phyloP scores from a whole-genome alignment of 139 green algal genomes.

The Chlorella sp. region DNA sequence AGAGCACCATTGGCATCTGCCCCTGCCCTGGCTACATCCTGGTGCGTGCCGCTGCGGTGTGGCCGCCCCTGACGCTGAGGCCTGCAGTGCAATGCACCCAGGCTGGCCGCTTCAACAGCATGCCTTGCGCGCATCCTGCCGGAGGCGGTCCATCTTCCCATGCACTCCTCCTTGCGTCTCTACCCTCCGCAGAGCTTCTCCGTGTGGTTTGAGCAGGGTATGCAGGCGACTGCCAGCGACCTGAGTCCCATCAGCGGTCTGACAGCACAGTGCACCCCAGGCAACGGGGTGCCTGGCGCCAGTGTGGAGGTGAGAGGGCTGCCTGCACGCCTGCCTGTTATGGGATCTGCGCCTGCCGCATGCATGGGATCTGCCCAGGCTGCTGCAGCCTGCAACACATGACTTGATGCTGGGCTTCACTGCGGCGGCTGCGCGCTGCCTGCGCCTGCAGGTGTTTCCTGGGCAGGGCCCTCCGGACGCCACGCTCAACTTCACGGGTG shows the following conservation, averaged over 20 bases:
- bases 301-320: neutral
- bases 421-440: no score
- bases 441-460: constrained; percentile 7
- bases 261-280: neutral
- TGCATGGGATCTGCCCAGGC: no score
- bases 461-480: neutral
- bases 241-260: constrained; percentile 17
- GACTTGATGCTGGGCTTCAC: no score
- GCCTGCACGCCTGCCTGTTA: no score
- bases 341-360: no score
- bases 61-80: no score
- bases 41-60: neutral
- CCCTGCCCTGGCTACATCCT: neutral
- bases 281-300: neutral
- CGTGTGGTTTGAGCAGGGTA: neutral
- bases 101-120: no score
- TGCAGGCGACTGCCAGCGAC: constrained; percentile 9
- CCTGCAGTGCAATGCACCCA: no score
- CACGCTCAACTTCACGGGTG: neutral
- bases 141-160: no score
- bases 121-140: no score
- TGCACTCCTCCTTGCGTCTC: no score
- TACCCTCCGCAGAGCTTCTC: neutral
- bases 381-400: neutral
- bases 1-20: neutral